phyloP scores from a whole-genome alignment of 768 basidiomycete species.

The Mycena epipterygia region DNA sequence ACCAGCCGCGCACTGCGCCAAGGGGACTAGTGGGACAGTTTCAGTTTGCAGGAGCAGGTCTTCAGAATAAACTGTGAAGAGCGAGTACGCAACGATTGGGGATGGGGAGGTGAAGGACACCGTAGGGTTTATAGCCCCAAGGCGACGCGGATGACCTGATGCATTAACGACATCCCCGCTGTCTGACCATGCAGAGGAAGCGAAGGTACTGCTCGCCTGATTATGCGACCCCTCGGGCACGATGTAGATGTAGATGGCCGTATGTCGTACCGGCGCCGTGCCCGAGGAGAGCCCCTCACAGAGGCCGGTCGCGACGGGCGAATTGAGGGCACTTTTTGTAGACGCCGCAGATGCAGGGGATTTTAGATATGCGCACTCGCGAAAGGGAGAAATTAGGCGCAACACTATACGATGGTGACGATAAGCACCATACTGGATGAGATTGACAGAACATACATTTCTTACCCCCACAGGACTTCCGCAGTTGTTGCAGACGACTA shows the following conservation, averaged over 20 bases:
- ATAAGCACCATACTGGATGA: constrained; percentile 20
- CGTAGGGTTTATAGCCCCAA: constrained; percentile 74
- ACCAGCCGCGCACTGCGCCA: constrained; percentile 40
- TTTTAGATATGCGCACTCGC: constrained; percentile 23
- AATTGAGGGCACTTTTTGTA: constrained; percentile 11
- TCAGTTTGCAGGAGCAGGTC: constrained; percentile 68
- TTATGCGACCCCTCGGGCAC: constrained; percentile 45
- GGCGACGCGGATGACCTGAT: constrained; percentile 62
- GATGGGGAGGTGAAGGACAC: constrained; percentile 71
- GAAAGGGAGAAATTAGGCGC: constrained; percentile 56
- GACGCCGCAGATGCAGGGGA: constrained; percentile 21
- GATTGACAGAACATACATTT: constrained; percentile 62
- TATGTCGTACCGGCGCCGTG: constrained; percentile 39
- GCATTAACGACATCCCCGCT: constrained; percentile 48
- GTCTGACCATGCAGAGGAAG: constrained; percentile 29
- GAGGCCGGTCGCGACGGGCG: constrained; percentile 7
- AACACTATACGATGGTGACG: constrained; percentile 49
- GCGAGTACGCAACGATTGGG: constrained; percentile 64
- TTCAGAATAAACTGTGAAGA: constrained; percentile 65
- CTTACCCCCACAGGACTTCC: constrained; percentile 80
- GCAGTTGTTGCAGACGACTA: constrained; percentile 82
- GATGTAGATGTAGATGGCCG: constrained; percentile 64
- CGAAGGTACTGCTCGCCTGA: constrained; percentile 11
- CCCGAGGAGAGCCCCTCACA: constrained; percentile 30
- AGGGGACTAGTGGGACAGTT: constrained; percentile 52